Base-by-base conservation (phyloP, 352 stramenopile species). In the Globisporangium megalacanthum region DNA sequence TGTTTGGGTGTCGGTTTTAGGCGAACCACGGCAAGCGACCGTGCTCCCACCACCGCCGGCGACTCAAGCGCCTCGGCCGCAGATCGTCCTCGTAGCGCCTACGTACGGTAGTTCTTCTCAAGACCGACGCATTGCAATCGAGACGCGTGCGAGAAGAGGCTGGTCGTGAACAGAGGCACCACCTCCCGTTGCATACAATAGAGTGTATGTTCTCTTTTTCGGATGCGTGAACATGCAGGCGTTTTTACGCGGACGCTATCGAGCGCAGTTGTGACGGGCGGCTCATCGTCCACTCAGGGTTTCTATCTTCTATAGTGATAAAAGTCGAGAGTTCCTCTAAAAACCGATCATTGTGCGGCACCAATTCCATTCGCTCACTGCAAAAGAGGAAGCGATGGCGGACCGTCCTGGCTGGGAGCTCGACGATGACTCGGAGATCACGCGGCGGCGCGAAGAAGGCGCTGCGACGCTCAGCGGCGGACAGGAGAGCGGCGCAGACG, bases 331-430 rank as follows among this genome's bases (percentile, higher is more conserved):
- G 5, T 29, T 29, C 25, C 25, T 29, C 25, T 29, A 29, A 29
- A 29, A 29, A 29, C 25, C 25, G 25, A 29, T 29, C 25, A 4
- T 29, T 29, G 25, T 4, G 25, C 25, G 25, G 4, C 25, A 29
- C 25, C 25, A 29, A 29, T 29, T 29, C 41, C 4, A 49, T 4
- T 49, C 20, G 20, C 45, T 10, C n/a, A 49, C 7, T 31, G 6
- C n/a, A 25, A n/a, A 49, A 49, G 3, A 49, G 48, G 17, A 2
- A 41, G 22, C 36, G 29, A 87, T 88, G 78, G 68, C 78, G 46
- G 42, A 63, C 44, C 67, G 67, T 41, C 69, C 67, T 29, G 72
- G 75, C 47, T 88, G 78, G 78, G 78, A 88, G 57, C 73, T 72
- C 36, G 73, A 86, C 36, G 78, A 71, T 29, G 69, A 83, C 29